phyloP scores from a whole-genome alignment of 2,329 filamentous ascomycete species.

The Pseudocercospora musae region DNA sequence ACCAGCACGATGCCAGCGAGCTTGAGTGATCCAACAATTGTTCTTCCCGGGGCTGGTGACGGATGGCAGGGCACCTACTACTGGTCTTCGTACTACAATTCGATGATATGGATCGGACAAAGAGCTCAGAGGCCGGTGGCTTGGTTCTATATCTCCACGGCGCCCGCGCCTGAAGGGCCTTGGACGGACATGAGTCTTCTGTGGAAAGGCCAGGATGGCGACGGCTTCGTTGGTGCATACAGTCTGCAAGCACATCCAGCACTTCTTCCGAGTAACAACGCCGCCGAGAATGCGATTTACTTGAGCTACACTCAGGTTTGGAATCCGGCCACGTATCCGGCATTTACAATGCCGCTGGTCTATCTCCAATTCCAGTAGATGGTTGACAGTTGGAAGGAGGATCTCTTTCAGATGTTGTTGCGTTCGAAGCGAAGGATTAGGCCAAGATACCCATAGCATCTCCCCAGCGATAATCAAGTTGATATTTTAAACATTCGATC shows the following conservation, averaged over 20 bases:
- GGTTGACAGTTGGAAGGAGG: not conserved
- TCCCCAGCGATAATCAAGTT: not conserved
- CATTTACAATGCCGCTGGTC: slow-evolving; percentile 14
- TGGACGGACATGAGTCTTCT: slow-evolving; percentile 27
- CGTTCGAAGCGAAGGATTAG: not conserved
- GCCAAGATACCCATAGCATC: not conserved
- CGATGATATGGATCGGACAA: slow-evolving; percentile 29
- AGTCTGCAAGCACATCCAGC: slow-evolving; percentile 22
- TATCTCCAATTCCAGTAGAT: slow-evolving; percentile 12
- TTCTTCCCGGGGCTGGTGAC: slow-evolving; percentile 29
- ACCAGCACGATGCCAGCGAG: slow-evolving; percentile 14
- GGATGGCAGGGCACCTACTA: slow-evolving; percentile 34
- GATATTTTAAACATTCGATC: not conserved
- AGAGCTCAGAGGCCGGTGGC: slow-evolving; percentile 13
- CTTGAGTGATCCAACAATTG: slow-evolving; percentile 4
- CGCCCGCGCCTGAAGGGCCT: slow-evolving; percentile 31
- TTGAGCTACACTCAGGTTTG: slow-evolving; percentile 16
- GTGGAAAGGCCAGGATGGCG: slow-evolving; percentile 17
- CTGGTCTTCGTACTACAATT: slow-evolving; percentile 28
- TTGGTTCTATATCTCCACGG: slow-evolving; percentile 29
- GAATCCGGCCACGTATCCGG: not conserved
- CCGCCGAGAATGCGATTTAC: slow-evolving; percentile 20
- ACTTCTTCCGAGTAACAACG: slow-evolving; percentile 15
- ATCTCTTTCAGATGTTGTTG: not conserved
- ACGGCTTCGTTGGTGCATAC: slow-evolving; percentile 19